Conservation (phyloP, 306 rosid species). For the Datisca glomerata region DNA sequence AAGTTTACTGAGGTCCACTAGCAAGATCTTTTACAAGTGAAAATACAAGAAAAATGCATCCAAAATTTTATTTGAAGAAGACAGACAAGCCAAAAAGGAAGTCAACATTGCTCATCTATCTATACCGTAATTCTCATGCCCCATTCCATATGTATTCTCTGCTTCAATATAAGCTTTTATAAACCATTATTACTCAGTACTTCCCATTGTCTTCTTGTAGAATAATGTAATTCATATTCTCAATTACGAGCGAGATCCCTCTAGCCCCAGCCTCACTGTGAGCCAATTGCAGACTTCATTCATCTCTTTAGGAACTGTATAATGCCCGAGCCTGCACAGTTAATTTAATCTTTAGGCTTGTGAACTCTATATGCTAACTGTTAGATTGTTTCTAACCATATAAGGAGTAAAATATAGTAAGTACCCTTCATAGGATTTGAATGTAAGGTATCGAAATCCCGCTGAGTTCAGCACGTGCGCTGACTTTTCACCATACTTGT, state of each 20-base stretch:
- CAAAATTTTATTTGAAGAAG: slow-evolving; percentile 30
- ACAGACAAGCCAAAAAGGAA: slow-evolving; percentile 21
- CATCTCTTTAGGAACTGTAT: slow-evolving; percentile 93
- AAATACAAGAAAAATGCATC: slow-evolving; percentile 16
- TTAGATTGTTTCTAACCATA: background rate
- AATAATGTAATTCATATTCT: background rate
- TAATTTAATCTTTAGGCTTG: background rate
- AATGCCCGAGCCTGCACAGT: slow-evolving; percentile 83
- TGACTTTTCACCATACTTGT: slow-evolving; percentile 72
- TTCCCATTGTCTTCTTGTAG: background rate
- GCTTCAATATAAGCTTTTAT: slow-evolving; percentile 20
- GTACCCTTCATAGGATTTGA: slow-evolving; percentile 88
- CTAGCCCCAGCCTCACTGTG: slow-evolving; percentile 44
- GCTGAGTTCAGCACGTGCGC: slow-evolving; percentile 56
- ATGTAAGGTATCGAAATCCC: slow-evolving; percentile 57
- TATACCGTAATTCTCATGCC: slow-evolving; percentile 34
- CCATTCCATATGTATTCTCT: slow-evolving; percentile 25
- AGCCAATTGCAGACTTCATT: slow-evolving; percentile 90
- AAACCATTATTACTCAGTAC: slow-evolving; percentile 21
- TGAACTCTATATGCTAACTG: background rate
- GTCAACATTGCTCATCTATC: slow-evolving; percentile 24
- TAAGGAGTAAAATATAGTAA: background rate
- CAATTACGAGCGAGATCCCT: slow-evolving; percentile 2
- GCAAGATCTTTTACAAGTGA: slow-evolving; percentile 13
- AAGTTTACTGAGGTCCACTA: slow-evolving; percentile 2